phyloP scores from a whole-genome alignment of 1,284 basidiomycete genomes.

The Ceratobasidium sp. region DNA sequence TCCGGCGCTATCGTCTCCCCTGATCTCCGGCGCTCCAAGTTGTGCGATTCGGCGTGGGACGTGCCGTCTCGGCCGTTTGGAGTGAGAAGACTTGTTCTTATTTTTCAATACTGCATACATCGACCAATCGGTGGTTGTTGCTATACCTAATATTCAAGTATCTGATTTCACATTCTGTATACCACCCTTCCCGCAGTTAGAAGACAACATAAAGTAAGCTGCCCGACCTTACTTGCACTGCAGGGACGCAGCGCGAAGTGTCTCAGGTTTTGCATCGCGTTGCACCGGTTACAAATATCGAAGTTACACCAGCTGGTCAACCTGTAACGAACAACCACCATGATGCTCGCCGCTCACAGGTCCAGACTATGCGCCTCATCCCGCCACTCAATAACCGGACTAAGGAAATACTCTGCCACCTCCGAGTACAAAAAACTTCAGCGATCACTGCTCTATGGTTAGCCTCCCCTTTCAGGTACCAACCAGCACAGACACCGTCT shows the following conservation, averaged over 20 bases:
- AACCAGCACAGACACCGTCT: neutral
- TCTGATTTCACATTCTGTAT: neutral
- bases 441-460: conserved; percentile 40
- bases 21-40: neutral
- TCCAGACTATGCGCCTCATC: neutral
- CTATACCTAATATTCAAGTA: neutral
- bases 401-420: neutral
- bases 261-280: neutral
- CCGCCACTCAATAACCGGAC: neutral
- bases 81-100: no score
- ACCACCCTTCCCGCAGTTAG: neutral
- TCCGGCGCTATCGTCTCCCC: neutral
- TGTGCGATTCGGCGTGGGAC: neutral
- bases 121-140: neutral
- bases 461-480: neutral
- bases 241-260: no score
- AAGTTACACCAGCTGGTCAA: neutral
- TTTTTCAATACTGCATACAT: neutral
- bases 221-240: no score
- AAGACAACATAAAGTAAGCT: neutral
- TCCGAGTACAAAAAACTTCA: conserved; percentile 9
- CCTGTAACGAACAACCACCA: neutral
- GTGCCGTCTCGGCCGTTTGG: neutral
- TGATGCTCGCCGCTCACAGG: neutral
- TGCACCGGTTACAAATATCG: conserved; percentile 2